phyloP scores from a whole-genome alignment of 129 eudicot genomes.

The Saussurea involucrata region DNA sequence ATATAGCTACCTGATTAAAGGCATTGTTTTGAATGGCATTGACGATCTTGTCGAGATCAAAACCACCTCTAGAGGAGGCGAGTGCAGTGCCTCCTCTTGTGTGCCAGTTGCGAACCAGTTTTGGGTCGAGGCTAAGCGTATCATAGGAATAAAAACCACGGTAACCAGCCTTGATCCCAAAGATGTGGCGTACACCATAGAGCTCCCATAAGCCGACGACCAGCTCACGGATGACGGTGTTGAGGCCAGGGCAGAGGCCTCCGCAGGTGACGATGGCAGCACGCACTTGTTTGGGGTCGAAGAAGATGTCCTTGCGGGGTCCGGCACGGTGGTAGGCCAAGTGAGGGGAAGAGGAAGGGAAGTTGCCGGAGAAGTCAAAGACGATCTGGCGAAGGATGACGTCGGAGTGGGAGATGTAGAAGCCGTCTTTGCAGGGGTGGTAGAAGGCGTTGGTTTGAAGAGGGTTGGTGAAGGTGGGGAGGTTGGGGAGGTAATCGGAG shows the following conservation, averaged over 20 bases:
- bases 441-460: slow-evolving; percentile 43
- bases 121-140: slow-evolving; percentile 49
- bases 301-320: slow-evolving; percentile 47
- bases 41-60: slow-evolving; percentile 69
- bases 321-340: slow-evolving; percentile 77
- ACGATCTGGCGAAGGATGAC: slow-evolving; percentile 54
- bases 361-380: slow-evolving; percentile 42
- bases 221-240: slow-evolving; percentile 78
- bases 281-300: slow-evolving; percentile 38
- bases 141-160: slow-evolving; percentile 61
- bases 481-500: slow-evolving; percentile 35
- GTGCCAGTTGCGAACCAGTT: slow-evolving; percentile 71
- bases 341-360: slow-evolving; percentile 33
- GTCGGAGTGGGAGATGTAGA: slow-evolving; percentile 59
- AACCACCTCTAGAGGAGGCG: slow-evolving; percentile 78
- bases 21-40: slow-evolving; percentile 51
- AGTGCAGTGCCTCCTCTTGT: slow-evolving; percentile 68
- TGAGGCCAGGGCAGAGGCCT: slow-evolving; percentile 78
- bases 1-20: slow-evolving; percentile 48
- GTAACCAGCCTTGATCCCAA: slow-evolving; percentile 63
- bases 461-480: slow-evolving; percentile 43
- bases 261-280: slow-evolving; percentile 89
- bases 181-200: slow-evolving; percentile 67
- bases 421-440: slow-evolving; percentile 43
- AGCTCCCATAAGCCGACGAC: slow-evolving; percentile 77